These are phyloP conservation scores for Ligustrum vulgare DNA, from an alignment of 257 asterid species.

Conservation along the genomic window DNA sequence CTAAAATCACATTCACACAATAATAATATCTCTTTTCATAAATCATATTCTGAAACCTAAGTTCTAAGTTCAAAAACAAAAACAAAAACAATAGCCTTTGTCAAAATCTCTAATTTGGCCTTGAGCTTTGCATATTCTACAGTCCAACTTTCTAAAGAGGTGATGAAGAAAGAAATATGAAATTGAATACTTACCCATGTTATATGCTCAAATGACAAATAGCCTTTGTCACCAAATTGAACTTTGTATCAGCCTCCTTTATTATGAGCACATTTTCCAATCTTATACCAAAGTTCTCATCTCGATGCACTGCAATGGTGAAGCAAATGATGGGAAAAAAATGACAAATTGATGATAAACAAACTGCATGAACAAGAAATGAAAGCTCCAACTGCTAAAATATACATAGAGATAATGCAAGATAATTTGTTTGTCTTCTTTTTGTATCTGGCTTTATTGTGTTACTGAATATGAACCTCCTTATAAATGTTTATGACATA, in stretches of 20 bases:
- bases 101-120: too few species aligned
- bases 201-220: constrained; percentile 80
- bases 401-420: not conserved
- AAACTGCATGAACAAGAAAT: not conserved
- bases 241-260: constrained; percentile 83
- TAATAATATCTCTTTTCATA: too few species aligned
- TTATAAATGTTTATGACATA: not conserved
- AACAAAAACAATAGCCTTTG: too few species aligned
- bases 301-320: too few species aligned
- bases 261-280: constrained; percentile 89
- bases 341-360: not conserved
- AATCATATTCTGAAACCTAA: too few species aligned
- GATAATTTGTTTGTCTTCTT: not conserved
- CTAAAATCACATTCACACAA: too few species aligned
- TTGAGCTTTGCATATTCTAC: too few species aligned
- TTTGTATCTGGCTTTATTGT: not conserved
- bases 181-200: constrained; percentile 72
- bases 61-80: too few species aligned
- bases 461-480: not conserved
- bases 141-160: too few species aligned
- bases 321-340: not conserved
- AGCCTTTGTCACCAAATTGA: constrained; percentile 86
- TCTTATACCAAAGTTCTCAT: constrained; percentile 91
- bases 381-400: not conserved
- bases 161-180: constrained; percentile 3